Evolutionary conservation across 1,284 basidiomycete genomes (phyloP).

Genomic region (Porogramme epimiltina): DNA sequence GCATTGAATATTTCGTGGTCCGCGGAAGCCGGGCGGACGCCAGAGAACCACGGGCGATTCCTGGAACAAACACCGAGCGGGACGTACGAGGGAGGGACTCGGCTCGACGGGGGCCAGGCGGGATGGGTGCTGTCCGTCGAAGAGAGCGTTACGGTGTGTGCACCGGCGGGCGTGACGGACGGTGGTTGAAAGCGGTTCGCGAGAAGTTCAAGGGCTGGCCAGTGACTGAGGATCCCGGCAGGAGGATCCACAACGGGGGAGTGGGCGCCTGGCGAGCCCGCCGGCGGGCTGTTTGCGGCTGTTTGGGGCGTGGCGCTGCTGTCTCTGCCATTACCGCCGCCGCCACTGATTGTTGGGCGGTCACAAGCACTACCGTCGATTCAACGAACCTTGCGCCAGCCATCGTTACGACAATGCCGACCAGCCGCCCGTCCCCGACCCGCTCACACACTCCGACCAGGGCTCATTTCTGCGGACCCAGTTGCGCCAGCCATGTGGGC

Average conservation of each 20-base stretch:
- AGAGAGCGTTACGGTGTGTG: neutral
- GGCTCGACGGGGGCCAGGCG: neutral
- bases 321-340: constrained; percentile 5
- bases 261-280: no score
- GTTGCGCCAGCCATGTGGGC: no score
- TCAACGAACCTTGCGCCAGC: constrained; percentile 1
- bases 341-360: constrained; percentile 17
- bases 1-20: constrained; percentile 3
- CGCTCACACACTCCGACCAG: constrained; percentile 5
- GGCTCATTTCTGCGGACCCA: no score
- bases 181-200: neutral
- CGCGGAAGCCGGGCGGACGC: constrained; percentile 5
- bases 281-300: constrained; percentile 6
- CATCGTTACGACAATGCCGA: constrained; percentile 8
- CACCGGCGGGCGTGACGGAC: neutral
- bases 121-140: no score
- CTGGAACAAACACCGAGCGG: neutral
- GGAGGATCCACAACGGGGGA: neutral
- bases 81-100: neutral
- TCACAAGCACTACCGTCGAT: neutral
- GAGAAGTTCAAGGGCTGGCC: no score
- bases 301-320: constrained; percentile 19
- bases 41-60: neutral
- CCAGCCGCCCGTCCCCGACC: neutral
- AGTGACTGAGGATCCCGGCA: no score